Conservation (phyloP, 805 yeast genomes). For the Yarrowia sp. region DNA sequence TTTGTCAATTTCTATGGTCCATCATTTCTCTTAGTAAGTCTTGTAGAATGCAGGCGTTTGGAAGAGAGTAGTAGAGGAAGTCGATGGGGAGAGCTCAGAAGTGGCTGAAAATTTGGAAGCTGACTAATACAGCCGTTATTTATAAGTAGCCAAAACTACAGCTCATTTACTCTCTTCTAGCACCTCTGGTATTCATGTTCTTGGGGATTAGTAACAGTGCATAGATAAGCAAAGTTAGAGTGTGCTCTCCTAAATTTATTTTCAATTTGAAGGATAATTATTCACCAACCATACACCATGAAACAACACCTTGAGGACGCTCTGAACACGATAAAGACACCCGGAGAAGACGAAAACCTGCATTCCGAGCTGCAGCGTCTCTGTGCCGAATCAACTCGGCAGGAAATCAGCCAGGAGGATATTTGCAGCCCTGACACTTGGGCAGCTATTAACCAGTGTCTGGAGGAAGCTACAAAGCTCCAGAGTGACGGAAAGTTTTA, state of each 20-base stretch:
- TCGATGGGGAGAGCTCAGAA: too few species aligned
- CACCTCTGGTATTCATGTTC: too few species aligned
- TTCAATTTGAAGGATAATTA: neutral
- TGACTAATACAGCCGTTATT: too few species aligned
- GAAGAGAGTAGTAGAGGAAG: too few species aligned
- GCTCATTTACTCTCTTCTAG: too few species aligned
- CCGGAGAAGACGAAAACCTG: slow-evolving; percentile 9
- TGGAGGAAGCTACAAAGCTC: neutral
- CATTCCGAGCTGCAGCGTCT: neutral
- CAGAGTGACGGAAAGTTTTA: neutral
- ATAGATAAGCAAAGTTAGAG: neutral
- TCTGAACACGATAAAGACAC: neutral
- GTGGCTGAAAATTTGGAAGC: too few species aligned
- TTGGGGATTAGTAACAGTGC: neutral
- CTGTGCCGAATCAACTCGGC: neutral
- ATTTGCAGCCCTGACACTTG: slow-evolving; percentile 8
- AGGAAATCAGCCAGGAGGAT: neutral
- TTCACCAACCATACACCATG: neutral
- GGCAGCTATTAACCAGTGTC: neutral
- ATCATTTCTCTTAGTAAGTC: too few species aligned
- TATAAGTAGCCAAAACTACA: too few species aligned
- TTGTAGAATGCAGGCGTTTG: too few species aligned
- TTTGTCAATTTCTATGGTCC: too few species aligned
- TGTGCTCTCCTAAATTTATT: neutral
- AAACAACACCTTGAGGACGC: neutral